Evolutionary conservation across 2,329 filamentous ascomycete genomes (phyloP).

Genomic region (Zarea fungicola): DNA sequence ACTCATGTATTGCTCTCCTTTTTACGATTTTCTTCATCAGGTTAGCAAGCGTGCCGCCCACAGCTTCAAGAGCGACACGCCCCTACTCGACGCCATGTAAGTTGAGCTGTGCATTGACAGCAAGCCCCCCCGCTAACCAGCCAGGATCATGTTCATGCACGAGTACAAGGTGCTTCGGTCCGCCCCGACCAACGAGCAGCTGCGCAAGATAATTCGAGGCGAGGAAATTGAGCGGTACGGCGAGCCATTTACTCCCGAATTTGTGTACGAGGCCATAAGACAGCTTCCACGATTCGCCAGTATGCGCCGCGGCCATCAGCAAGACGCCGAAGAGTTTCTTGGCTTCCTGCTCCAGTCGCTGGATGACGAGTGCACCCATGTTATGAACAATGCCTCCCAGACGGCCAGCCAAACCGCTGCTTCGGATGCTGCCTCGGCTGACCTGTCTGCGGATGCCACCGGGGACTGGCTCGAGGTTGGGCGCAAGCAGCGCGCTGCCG

Average conservation of each 20-base stretch:
- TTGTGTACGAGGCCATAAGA: constrained; percentile 89
- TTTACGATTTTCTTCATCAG: constrained; percentile 89
- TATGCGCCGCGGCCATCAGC: constrained; percentile 95
- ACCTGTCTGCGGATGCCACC: constrained; percentile 27
- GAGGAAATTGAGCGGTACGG: constrained; percentile 87
- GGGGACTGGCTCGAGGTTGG: constrained; percentile 87
- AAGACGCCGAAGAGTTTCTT: constrained; percentile 96
- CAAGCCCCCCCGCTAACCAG: too few species aligned
- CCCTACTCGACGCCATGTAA: constrained; percentile 81
- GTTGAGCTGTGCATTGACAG: too few species aligned
- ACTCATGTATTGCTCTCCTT: constrained; percentile 86
- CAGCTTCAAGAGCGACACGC: constrained; percentile 93
- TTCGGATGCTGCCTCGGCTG: constrained; percentile 22
- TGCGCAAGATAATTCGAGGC: constrained; percentile 68
- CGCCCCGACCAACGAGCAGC: constrained; percentile 66
- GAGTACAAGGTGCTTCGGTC: constrained; percentile 85
- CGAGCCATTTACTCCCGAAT: constrained; percentile 86
- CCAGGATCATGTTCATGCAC: constrained; percentile 78
- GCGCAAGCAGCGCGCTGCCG: constrained; percentile 78
- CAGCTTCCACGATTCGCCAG: constrained; percentile 81
- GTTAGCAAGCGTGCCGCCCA: constrained; percentile 77
- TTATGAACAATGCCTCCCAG: constrained; percentile 45
- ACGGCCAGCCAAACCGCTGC: constrained; percentile 30
- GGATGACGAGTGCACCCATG: constrained; percentile 82
- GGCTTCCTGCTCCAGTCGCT: constrained; percentile 89